Base-by-base conservation (phyloP, 2,329 filamentous ascomycete species). In the Chrysoporthe puriensis region DNA sequence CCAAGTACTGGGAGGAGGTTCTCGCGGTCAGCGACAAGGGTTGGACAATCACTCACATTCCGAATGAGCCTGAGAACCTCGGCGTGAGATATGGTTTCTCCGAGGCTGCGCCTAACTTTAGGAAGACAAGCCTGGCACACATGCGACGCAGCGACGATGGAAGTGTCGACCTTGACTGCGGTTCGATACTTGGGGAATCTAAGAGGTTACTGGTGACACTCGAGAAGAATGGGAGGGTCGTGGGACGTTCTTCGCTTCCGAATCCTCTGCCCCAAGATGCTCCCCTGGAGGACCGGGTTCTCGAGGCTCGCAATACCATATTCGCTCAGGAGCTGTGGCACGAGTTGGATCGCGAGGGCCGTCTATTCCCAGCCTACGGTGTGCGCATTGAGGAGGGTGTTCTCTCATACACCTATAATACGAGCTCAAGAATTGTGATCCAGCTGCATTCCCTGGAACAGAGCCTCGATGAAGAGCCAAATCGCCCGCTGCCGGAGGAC, bases 21-120 rank as follows among this genome's bases (percentile, higher is more conserved):
- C 81, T 97, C 59, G 87, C 89, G 11, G 89, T 98, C 57, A 93
- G 91, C 71, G 88, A 93, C 72, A 90, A 89, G 65, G 94, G 94
- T 4, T 99, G 96, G 95, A 90, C 91, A 26, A 82, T 98, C 21
- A 95, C 91, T 72, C 87, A 91, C 61, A 82, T 96, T 52, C 93
- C 93, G 0, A 83, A 89, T 7, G 90, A 95, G 72, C 84, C 85
- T 62, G 88, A 92, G 72, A 90, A 89, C 0, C 83, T 98, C 62
- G 94, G 91, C 26, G 95, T 98, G 46, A 89, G 92, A 71, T 97
- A 95, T 78, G 96, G 95, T 8, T 97, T 97, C 75, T 85, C 91
- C 14, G 95, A 97, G 81, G 67, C 69, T 56, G 63, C 86, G 0
- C 79, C 85, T 5, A 83, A 87, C 32, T 89, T 90, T 72, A 85